phyloP scores from a whole-genome alignment of 768 basidiomycete genomes.

The Artomyces pyxidatus region DNA sequence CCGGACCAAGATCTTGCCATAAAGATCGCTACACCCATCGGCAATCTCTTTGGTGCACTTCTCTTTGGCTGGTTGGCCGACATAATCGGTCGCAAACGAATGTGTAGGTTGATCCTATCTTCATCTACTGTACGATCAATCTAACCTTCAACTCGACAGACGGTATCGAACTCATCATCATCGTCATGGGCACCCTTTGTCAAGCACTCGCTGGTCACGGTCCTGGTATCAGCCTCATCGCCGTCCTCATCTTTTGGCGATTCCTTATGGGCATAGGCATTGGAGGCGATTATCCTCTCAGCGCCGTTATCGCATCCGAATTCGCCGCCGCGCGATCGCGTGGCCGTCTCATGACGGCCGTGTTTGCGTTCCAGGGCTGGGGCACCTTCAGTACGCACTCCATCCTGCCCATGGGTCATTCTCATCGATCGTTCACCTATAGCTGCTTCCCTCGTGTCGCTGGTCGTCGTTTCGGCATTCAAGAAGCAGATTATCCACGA shows the following conservation, averaged over 20 bases:
- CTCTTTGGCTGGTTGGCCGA: slow-evolving; percentile 40
- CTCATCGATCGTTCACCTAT: not conserved
- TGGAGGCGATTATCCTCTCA: slow-evolving; percentile 84
- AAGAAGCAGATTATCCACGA: slow-evolving; percentile 48
- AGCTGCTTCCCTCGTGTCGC: slow-evolving; percentile 61
- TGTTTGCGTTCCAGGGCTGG: slow-evolving; percentile 84
- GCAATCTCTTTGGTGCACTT: slow-evolving; percentile 33
- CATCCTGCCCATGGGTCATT: not conserved
- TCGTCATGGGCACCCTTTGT: slow-evolving; percentile 71
- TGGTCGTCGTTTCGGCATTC: slow-evolving; percentile 60
- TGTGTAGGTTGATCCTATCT: slow-evolving; percentile 48
- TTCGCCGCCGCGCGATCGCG: slow-evolving; percentile 72
- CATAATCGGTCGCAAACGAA: slow-evolving; percentile 35
- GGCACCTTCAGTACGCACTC: slow-evolving; percentile 60
- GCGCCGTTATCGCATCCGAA: slow-evolving; percentile 83
- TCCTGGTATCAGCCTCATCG: slow-evolving; percentile 57
- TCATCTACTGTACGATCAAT: not conserved
- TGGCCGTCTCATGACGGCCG: slow-evolving; percentile 84
- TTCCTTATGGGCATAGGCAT: slow-evolving; percentile 80
- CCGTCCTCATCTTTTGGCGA: slow-evolving; percentile 76
- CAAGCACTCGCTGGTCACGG: slow-evolving; percentile 69
- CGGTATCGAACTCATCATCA: slow-evolving; percentile 71
- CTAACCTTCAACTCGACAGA: slow-evolving; percentile 31
- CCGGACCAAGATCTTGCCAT: slow-evolving; percentile 40
- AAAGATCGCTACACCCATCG: slow-evolving; percentile 35